Percentiles rank a stretch among this genome's conserved stretches.
phyloP scores from a whole-genome alignment of 306 rosid genomes.

The Begonia loranthoides region DNA sequence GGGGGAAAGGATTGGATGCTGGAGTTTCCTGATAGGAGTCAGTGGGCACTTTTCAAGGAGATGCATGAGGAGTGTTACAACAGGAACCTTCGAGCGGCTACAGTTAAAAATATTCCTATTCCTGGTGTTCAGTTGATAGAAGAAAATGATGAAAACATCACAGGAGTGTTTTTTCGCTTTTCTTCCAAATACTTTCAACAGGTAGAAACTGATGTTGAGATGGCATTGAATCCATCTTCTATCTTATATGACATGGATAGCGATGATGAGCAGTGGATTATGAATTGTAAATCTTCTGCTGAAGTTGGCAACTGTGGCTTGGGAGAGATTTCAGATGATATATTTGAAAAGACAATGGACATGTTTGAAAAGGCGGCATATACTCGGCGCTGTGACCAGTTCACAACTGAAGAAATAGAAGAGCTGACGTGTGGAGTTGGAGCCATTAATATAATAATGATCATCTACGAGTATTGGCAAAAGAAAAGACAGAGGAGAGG shows the following conservation, averaged over 20 bases:
- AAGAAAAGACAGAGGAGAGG: conserved; percentile 63
- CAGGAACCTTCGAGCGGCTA: conserved; percentile 83
- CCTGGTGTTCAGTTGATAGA: conserved; percentile 78
- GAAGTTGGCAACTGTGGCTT: conserved; percentile 20
- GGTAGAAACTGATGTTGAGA: conserved; percentile 72
- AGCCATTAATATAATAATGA: conserved; percentile 28
- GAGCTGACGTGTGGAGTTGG: conserved; percentile 42
- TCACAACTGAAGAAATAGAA: conserved; percentile 63
- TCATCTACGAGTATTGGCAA: conserved; percentile 67
- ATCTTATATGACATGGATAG: conserved; percentile 95
- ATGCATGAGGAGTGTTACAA: conserved; percentile 93
- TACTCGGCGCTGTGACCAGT: conserved; percentile 41
- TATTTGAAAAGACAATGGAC: conserved; percentile 75
- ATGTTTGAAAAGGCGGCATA: conserved; percentile 86
- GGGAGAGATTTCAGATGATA: conserved; percentile 35
- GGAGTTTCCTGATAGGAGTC: conserved; percentile 89
- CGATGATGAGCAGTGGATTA: conserved; percentile 81
- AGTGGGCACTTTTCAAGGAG: conserved; percentile 92
- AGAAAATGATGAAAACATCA: conserved; percentile 52
- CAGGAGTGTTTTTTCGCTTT: conserved; percentile 39
- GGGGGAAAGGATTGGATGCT: conserved; percentile 93
- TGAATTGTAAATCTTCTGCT: conserved; percentile 21
- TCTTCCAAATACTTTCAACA: conserved; percentile 59
- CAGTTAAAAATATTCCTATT: conserved; percentile 79
- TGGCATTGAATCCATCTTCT: conserved; percentile 66